phyloP scores from a whole-genome alignment of 1,284 basidiomycete genomes.

The Cutaneotrichosporon cyanovorans region DNA sequence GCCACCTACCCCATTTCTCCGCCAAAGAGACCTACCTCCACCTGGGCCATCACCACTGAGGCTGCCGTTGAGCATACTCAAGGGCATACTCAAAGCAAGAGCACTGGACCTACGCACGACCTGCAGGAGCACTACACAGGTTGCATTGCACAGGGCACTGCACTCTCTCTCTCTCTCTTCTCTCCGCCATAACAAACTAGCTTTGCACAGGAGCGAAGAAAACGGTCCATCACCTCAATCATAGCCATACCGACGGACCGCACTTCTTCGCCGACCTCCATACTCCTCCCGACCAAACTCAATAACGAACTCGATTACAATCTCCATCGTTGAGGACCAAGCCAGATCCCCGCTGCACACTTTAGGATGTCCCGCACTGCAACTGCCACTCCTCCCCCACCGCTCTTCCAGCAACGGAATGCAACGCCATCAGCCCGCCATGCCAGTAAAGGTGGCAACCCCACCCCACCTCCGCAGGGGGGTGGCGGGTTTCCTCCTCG shows the following conservation, averaged over 20 bases:
- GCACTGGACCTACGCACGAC: too few relatives aligned
- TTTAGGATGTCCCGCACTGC: conserved; percentile 35
- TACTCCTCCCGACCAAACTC: conserved; percentile 13
- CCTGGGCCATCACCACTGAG: too few relatives aligned
- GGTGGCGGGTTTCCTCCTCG: conserved; percentile 10
- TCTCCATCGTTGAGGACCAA: too few relatives aligned
- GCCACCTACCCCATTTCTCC: too few relatives aligned
- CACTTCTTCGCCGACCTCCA: conserved; percentile 43
- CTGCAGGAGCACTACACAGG: too few relatives aligned
- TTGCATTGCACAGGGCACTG: too few relatives aligned
- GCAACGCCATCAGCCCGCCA: conserved; percentile 35
- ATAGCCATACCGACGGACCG: conserved; percentile 38
- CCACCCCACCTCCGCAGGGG: conserved; percentile 2
- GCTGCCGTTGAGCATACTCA: too few relatives aligned
- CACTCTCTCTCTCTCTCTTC: not conserved
- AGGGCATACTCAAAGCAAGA: too few relatives aligned
- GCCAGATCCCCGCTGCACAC: not conserved
- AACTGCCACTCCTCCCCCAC: conserved; percentile 35
- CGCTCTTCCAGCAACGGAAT: conserved; percentile 35
- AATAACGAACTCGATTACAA: too few relatives aligned
- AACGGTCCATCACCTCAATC: conserved; percentile 32
- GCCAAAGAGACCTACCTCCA: too few relatives aligned
- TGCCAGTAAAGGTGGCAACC: conserved; percentile 11
- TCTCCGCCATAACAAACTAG: not conserved
- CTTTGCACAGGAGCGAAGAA: conserved; percentile 35